Conservation (phyloP, 2,329 filamentous ascomycete species). For the Botrytis deweyae region DNA sequence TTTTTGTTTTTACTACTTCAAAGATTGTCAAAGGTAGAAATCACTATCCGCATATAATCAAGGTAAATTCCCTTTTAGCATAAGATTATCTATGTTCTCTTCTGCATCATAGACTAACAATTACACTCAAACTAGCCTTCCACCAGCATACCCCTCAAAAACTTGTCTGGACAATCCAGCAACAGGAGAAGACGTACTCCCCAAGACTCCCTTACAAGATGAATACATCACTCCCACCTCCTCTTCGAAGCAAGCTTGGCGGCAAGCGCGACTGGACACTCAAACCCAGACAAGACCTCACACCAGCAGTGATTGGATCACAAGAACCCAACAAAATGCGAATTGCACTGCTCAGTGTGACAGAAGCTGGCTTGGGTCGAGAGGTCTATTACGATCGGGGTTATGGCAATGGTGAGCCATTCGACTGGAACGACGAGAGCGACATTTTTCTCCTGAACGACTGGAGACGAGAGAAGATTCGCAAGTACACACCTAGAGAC, state of each 20-base stretch:
- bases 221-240: not conserved
- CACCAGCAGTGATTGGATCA: not conserved
- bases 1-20: no score
- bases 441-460: not conserved
- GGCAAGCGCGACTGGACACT: not conserved
- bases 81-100: not conserved
- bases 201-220: not conserved
- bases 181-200: rapidly evolving
- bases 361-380: not conserved
- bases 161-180: rapidly evolving
- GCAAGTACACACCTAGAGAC: not conserved
- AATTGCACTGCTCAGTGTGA: not conserved
- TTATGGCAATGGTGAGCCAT: not conserved
- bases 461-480: not conserved
- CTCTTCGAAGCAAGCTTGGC: not conserved
- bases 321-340: not conserved
- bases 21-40: not conserved
- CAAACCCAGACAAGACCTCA: not conserved
- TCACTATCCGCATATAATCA: not conserved
- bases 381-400: not conserved
- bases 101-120: not conserved
- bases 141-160: not conserved
- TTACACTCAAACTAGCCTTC: no score
- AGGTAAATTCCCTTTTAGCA: not conserved
- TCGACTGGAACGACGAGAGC: not conserved